Evolutionary conservation across 208 protist species (phyloP).

Genomic region (Naegleria lovaniensis): DNA sequence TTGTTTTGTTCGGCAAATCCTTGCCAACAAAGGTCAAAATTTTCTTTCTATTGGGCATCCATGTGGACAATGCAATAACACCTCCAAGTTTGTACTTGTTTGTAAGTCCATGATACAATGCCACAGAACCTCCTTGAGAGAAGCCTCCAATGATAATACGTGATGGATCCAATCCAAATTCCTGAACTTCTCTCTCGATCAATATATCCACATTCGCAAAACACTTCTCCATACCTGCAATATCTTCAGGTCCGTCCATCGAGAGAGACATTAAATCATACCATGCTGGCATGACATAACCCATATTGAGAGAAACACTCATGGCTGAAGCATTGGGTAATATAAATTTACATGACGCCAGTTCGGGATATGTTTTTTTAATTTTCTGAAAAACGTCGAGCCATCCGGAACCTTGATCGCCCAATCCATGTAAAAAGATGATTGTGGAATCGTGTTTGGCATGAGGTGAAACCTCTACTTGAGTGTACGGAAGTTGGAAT

Average conservation of each 20-base stretch:
- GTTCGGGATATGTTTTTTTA: background rate
- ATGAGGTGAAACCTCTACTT: background rate
- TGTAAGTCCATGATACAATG: constrained; percentile 43
- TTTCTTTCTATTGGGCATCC: background rate
- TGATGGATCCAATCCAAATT: constrained; percentile 54
- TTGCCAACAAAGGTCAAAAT: background rate
- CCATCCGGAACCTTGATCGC: constrained; percentile 76
- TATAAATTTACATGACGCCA: constrained; percentile 62
- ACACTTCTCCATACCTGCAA: constrained; percentile 40
- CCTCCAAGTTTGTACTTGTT: constrained; percentile 34
- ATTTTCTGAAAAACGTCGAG: background rate
- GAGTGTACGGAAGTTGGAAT: background rate
- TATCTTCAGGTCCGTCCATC: constrained; percentile 31
- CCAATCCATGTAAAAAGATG: constrained; percentile 77
- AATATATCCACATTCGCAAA: constrained; percentile 57
- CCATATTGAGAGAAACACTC: constrained; percentile 74
- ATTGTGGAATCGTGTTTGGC: constrained; percentile 48
- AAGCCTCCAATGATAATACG: constrained; percentile 81
- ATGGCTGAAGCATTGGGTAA: constrained; percentile 70
- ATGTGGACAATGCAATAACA: constrained; percentile 7
- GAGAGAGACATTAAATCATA: constrained; percentile 74
- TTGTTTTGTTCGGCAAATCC: background rate
- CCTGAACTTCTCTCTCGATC: constrained; percentile 48
- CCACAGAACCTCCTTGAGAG: constrained; percentile 72
- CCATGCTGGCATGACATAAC: constrained; percentile 74